These are phyloP conservation scores for Carex sylvatica DNA, from an alignment of 202 grass and related monocot genomes.

Conservation along the genomic window DNA sequence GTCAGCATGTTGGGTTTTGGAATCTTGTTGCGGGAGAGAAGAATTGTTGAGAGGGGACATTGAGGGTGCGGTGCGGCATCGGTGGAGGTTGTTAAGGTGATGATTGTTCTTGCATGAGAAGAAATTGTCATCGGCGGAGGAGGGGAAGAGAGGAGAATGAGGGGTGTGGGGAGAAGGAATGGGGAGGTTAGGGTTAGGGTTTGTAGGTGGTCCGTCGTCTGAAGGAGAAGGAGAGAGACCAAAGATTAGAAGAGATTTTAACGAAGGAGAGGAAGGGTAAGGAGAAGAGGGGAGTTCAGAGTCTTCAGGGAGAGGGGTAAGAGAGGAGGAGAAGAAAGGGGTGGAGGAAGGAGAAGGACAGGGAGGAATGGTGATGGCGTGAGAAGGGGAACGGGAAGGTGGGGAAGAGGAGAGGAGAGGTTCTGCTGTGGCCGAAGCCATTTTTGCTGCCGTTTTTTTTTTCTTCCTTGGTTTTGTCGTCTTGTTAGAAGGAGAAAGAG, in stretches of 20 bases:
- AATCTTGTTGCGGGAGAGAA: not conserved
- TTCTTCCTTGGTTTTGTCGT: not conserved
- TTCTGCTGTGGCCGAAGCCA: not conserved
- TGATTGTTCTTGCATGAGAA: slow-evolving; percentile 26
- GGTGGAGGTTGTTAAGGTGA: slow-evolving; percentile 63
- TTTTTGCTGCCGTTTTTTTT: not conserved
- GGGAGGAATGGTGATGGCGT: slow-evolving; percentile 52
- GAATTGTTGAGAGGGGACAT: slow-evolving; percentile 54
- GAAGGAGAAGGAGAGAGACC: slow-evolving; percentile 28
- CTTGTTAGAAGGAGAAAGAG: not conserved
- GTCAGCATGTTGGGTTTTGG: slow-evolving; percentile 11
- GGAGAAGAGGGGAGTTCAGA: slow-evolving; percentile 15
- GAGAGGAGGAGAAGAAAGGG: not conserved
- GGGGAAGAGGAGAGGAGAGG: slow-evolving; percentile 34
- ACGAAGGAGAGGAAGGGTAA: slow-evolving; percentile 18
- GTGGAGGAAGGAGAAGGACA: slow-evolving; percentile 27
- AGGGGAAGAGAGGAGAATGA: slow-evolving; percentile 2
- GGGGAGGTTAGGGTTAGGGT: not conserved
- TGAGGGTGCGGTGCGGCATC: slow-evolving; percentile 68
- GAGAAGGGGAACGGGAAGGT: slow-evolving; percentile 44
- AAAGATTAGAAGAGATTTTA: slow-evolving; percentile 83
- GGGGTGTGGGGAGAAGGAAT: slow-evolving; percentile 20
- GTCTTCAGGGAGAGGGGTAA: slow-evolving; percentile 25
- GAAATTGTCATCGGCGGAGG: slow-evolving; percentile 12
- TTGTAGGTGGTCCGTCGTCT: not conserved